Evolutionary conservation across 2,329 filamentous ascomycete species (phyloP), one percentile per base, ranked within the genome.

Genomic region (Sarocladium kiliense): DNA sequence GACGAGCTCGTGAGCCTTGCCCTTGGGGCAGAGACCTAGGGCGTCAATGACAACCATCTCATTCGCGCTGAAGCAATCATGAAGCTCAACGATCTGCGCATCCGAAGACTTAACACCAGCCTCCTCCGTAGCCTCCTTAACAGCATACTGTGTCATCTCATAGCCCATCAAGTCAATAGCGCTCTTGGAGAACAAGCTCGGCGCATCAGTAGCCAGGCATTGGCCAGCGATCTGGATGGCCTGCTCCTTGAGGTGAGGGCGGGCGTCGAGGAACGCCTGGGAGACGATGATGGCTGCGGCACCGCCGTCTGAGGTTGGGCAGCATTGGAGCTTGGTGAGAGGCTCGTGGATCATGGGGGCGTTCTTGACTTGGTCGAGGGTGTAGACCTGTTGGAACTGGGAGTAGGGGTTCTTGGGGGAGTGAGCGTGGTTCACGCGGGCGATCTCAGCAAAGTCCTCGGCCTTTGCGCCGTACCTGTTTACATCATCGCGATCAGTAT

Each of bases 271-370:
- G 80, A 97, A 97, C 49, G 80, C 81, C 72, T 96, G 87, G 0
- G 91, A 96, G 55, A 96, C 91, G 53, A 99, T 76, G 30, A 97
- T 86, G 14, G 89, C 90, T 1, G 94, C 91, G 1, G 91, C 93
- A 47, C 87, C 89, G 50, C 93, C 93, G 71, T 97, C 94, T 0
- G 91, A 96, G 1, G 93, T 97, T 1, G 94, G 93, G 74, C 93
- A 97, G 81, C 93, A 97, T 76, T 97, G 94, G n/a, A 97, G 85
- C 74, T 97, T 97, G 57, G 94, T 97, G 55, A 97, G 80, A 16
- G 93, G 93, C 60, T 84, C 84, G 74, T 90, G 85, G 71, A 97
- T 89, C 80, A 85, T 88, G 57, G 89, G 78, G 0, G 89, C 76
- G 36, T 86, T 77, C 67, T 90, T 72, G 68, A 97, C 79, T 72